These are phyloP conservation scores for Neurospora sp. DNA, from an alignment of 495 filamentous ascomycete species.

Conservation along the genomic window DNA sequence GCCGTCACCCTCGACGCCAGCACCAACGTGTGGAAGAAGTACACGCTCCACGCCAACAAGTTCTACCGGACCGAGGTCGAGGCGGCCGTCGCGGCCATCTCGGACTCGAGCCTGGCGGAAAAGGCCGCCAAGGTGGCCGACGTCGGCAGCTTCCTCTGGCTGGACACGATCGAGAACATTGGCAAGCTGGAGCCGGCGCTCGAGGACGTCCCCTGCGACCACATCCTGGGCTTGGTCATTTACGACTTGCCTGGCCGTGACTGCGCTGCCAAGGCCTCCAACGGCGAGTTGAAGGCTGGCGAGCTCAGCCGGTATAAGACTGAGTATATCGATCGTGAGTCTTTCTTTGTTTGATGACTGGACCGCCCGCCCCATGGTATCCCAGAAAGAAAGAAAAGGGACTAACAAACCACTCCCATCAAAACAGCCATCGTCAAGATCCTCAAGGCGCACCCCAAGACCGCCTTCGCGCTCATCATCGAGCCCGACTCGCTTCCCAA, in stretches of 20 bases:
- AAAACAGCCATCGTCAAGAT: constrained; percentile 44
- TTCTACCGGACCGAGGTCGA: constrained; percentile 46
- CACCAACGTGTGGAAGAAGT: constrained; percentile 44
- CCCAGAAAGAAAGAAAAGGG: constrained; percentile 10
- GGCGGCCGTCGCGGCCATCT: constrained; percentile 34
- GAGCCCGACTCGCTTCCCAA: constrained; percentile 78
- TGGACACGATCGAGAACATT: constrained; percentile 53
- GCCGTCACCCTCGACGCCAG: constrained; percentile 41
- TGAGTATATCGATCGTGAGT: constrained; percentile 56
- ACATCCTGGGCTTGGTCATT: constrained; percentile 57
- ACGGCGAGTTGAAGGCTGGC: constrained; percentile 61
- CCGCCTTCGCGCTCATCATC: constrained; percentile 44
- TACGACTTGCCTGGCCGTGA: constrained; percentile 73
- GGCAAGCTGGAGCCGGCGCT: constrained; percentile 47
- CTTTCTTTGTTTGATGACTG: not conserved
- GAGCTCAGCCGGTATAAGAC: constrained; percentile 56
- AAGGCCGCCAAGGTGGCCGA: constrained; percentile 47
- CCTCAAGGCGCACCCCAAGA: constrained; percentile 44
- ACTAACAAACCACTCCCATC: constrained; percentile 19
- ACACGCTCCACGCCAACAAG: constrained; percentile 46
- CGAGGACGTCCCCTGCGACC: constrained; percentile 42
- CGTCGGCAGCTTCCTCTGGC: constrained; percentile 60
- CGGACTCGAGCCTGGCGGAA: constrained; percentile 26
- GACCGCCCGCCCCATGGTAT: not conserved
- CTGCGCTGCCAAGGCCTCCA: constrained; percentile 66